Base-by-base conservation (phyloP, 805 yeast species). In the Jamesozyma lodderae region DNA sequence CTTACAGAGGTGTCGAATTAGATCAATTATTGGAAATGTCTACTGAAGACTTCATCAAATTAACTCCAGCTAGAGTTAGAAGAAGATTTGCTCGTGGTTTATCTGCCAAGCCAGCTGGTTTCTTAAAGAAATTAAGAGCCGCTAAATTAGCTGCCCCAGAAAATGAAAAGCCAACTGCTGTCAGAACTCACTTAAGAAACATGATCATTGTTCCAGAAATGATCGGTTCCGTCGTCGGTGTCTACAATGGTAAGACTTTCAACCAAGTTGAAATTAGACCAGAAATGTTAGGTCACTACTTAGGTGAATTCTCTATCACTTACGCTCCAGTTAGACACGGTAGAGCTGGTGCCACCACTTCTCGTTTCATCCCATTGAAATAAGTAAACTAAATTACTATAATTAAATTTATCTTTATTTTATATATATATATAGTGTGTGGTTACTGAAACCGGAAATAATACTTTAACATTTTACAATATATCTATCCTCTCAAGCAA, bases 301-400 rank as follows among this genome's bases (percentile, higher is more conserved):
- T 92, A 64, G 99, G 96, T 77, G 99, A 92, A 79, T 92, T 92
- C 86, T 90, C 98, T 65, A 92, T 92, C 74, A 77, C 98, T 63
- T 92, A 92, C 80, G 84, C 95, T 72, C 98, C 99, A 68, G 96
- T 90, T 69, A 86, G 94, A 79, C 99, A 94, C 79, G 96, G 96
- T 81, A 81, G 92, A 77, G 88, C 94, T 63, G 94, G 88, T 80
- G 69, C 73, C 65, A 75, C 82, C 72, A 72, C 82, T 70, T 64
- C 72, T 70, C 70, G 83, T 70, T 81, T 81, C 79, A 77, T 79
- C 65, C 87, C 88, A 69, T 69, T 72, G 64, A 70, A 62, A 68
- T 72, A 72, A 64, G 51, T 41, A 27, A 21, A 4, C 23, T 20
- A 23, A 27, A 31, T 5, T 10, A 22, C 24, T 26, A n/a, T 26